Conservation (phyloP, 75 land plant species). For the Chamaecyparis obtusa region DNA sequence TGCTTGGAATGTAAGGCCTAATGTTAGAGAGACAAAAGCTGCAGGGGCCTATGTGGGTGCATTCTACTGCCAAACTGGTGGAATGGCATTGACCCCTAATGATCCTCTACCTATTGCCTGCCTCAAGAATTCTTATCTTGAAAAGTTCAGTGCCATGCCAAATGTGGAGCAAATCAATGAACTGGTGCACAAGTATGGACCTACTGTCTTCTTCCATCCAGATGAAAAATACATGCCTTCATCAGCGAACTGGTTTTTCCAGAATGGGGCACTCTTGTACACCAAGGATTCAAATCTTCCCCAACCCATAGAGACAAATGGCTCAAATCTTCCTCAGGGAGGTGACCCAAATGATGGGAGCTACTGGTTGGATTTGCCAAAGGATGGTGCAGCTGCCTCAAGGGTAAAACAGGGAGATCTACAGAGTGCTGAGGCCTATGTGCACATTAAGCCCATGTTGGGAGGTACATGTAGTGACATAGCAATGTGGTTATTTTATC, state of each 20-base stretch:
- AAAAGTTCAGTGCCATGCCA: slow-evolving; percentile 24
- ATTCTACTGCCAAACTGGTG: slow-evolving; percentile 15
- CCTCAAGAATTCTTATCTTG: slow-evolving; percentile 13
- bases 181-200: slow-evolving; percentile 21
- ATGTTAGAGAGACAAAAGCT: slow-evolving; percentile 6
- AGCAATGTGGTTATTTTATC: slow-evolving; percentile 32
- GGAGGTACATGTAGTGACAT: slow-evolving; percentile 40
- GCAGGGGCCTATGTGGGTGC: slow-evolving; percentile 23
- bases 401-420: slow-evolving; percentile 26
- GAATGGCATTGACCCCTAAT: not conserved
- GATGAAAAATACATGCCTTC: slow-evolving; percentile 30
- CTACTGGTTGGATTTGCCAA: slow-evolving; percentile 39
- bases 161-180: slow-evolving; percentile 18
- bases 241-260: slow-evolving; percentile 36
- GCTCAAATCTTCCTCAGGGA: slow-evolving; percentile 37
- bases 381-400: slow-evolving; percentile 22
- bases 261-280: slow-evolving; percentile 28
- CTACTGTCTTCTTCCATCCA: slow-evolving; percentile 38
- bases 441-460: slow-evolving; percentile 36
- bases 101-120: slow-evolving; percentile 23
- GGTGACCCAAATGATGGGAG: slow-evolving; percentile 27
- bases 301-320: slow-evolving; percentile 14
- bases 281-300: not conserved
- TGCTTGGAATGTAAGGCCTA: slow-evolving; percentile 23
- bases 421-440: slow-evolving; percentile 20